Percentiles rank a stretch among this genome's conserved stretches.
These are phyloP conservation scores for Ophiostoma ips DNA, from an alignment of 2,329 filamentous ascomycete species.

Conservation along the genomic window DNA sequence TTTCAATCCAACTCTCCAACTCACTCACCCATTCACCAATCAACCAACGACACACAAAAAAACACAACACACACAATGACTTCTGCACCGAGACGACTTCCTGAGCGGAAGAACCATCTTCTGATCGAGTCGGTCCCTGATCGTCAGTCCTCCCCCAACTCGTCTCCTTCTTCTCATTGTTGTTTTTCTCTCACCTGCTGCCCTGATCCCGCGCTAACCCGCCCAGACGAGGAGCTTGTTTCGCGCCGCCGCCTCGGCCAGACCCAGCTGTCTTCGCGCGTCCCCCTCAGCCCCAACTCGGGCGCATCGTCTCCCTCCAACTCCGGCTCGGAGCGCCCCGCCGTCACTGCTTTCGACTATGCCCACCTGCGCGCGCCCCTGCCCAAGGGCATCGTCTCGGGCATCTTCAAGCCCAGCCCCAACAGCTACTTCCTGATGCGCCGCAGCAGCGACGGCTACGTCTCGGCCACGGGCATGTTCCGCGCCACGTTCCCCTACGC, in stretches of 20 bases:
- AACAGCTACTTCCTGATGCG: constrained; percentile 96
- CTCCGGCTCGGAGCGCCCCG: constrained; percentile 57
- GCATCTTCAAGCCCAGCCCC: constrained; percentile 80
- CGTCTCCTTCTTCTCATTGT: no score
- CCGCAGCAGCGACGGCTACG: constrained; percentile 69
- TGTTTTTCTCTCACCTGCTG: neutral
- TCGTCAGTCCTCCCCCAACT: constrained; percentile 32
- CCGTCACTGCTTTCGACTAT: constrained; percentile 82
- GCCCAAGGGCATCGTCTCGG: constrained; percentile 80
- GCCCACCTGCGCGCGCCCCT: constrained; percentile 86
- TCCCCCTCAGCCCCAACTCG: constrained; percentile 20
- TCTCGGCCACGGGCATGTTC: constrained; percentile 85
- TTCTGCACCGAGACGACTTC: constrained; percentile 18
- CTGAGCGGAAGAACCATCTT: constrained; percentile 38
- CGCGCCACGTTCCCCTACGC: constrained; percentile 79
- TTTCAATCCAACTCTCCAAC: no score
- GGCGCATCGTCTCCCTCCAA: constrained; percentile 44
- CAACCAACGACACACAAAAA: neutral
- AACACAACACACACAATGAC: constrained; percentile 13
- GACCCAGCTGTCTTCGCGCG: constrained; percentile 76
- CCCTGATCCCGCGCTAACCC: neutral
- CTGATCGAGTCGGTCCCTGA: constrained; percentile 37
- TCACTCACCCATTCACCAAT: neutral
- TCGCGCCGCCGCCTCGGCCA: constrained; percentile 79
- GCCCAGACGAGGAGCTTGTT: constrained; percentile 57